Conservation (phyloP, 2,329 filamentous ascomycete genomes). For the Arthrobotrys iridis region DNA sequence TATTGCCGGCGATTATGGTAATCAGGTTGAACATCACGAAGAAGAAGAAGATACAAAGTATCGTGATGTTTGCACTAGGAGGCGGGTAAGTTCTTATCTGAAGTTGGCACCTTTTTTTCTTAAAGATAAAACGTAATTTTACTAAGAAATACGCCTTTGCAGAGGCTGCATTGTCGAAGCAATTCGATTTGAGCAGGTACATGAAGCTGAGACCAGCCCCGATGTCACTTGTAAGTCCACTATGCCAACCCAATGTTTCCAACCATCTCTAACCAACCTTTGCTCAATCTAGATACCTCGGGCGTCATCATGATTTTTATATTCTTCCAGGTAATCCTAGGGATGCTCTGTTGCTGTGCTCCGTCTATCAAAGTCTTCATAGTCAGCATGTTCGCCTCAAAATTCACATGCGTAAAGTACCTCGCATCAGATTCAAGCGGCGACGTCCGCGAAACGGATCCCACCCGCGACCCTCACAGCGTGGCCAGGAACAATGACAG, state of each 20-base stretch:
- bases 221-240: constrained; percentile 29
- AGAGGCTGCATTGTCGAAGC: constrained; percentile 33
- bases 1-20: constrained; percentile 18
- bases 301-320: constrained; percentile 5
- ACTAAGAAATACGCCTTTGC: no score
- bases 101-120: no score
- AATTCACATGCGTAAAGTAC: constrained; percentile 20
- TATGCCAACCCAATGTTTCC: background rate
- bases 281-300: background rate
- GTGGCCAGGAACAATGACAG: background rate
- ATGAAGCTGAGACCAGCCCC: background rate
- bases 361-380: constrained; percentile 13
- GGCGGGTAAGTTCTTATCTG: constrained; percentile 17
- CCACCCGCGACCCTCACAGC: background rate
- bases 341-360: constrained; percentile 25
- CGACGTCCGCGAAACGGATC: constrained; percentile 11
- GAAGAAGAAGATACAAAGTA: constrained; percentile 29
- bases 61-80: constrained; percentile 31
- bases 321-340: constrained; percentile 22
- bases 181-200: constrained; percentile 8
- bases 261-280: background rate
- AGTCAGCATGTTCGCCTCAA: constrained; percentile 11
- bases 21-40: constrained; percentile 3
- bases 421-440: constrained; percentile 4
- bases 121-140: no score